phyloP scores from a whole-genome alignment of 2,329 filamentous ascomycete species.

The Fusarium mangiferae region DNA sequence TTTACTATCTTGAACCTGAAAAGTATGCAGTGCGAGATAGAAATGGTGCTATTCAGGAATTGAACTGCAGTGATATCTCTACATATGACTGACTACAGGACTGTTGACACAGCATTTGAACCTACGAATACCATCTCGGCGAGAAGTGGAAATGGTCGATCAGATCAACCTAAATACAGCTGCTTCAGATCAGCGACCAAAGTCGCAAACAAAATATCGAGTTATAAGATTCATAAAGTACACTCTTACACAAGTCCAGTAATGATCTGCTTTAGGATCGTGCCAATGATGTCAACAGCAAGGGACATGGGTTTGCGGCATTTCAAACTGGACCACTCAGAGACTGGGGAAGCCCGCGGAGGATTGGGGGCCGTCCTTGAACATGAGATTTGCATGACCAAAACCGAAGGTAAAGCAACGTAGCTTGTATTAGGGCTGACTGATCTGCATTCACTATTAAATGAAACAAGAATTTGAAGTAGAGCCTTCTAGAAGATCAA shows the following conservation, averaged over 20 bases:
- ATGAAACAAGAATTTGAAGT: neutral
- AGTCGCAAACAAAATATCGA: neutral
- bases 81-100: accelerated
- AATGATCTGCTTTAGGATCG: neutral
- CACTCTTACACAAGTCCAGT: neutral
- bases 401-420: neutral
- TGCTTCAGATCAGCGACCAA: neutral
- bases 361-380: neutral
- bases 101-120: too few species aligned
- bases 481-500: accelerated
- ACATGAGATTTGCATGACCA: neutral
- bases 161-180: neutral
- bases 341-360: accelerated
- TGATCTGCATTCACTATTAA: neutral
- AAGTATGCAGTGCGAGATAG: accelerated
- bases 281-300: neutral
- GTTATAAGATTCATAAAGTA: accelerated
- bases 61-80: neutral
- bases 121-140: too few species aligned
- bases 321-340: neutral
- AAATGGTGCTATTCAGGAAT: neutral
- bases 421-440: neutral
- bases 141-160: too few species aligned
- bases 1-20: accelerated
- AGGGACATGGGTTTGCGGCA: neutral